Evolutionary conservation across 2,329 filamentous ascomycete species (phyloP), one percentile per base, ranked within the genome.

Genomic region (Fusarium humuli): DNA sequence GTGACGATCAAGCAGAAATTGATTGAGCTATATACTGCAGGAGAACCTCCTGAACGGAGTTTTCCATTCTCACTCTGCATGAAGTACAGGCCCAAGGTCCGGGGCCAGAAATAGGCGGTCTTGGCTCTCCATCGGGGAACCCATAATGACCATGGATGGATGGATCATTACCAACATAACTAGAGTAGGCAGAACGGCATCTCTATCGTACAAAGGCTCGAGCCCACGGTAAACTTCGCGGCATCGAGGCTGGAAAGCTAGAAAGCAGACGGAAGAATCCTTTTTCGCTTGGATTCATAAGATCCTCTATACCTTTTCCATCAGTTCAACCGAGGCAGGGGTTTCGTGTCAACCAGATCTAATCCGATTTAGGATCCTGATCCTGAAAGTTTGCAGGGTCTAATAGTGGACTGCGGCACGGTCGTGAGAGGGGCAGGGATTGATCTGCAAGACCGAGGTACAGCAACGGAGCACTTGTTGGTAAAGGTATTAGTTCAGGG

Each of bases 11-110:
- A 52, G 55, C 20, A 62, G 67, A 69, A 67, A 27, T 12, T 49
- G 30, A 41, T 60, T 44, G 42, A 55, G 56, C 47, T 66, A 66
- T 66, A 66, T 66, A 66, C 41, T 67, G 42, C 67, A 47, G 23
- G 13, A 37, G 46, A 27, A 48, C 48, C 32, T 45, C 54, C 41
- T 45, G 25, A 32, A n/a, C 23, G 23, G 27, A 22, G 12, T 52
- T 37, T 22, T 32, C 16, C 6, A 25, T 11, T 37, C 12, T 59
- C 25, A n/a, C 9, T 41, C 12, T 50, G 40, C 53, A 65, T 59
- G 22, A 52, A 5, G 16, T 10, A 29, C 45, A 50, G 23, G 61
- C 16, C 23, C n/a, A 1, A 20, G 22, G 60, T 23, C 16, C 20
- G 20, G 46, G 46, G 41, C 44, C 18, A 49, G 37, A 44, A 47